phyloP scores from a whole-genome alignment of 495 filamentous ascomycete species.

The Tuber borchii region DNA sequence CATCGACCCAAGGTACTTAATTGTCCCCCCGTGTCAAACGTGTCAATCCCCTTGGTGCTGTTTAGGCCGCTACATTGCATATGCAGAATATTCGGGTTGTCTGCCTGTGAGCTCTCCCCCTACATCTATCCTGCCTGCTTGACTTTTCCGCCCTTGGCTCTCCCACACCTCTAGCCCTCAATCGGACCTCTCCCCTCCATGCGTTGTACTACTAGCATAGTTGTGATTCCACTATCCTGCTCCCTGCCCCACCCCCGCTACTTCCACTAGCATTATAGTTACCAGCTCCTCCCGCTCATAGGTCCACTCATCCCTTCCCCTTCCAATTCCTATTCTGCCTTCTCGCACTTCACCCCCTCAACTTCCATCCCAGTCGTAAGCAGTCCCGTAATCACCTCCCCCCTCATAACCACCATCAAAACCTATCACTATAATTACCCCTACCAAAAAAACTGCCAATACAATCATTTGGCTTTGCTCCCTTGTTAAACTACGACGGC shows the following conservation, averaged over 20 bases:
- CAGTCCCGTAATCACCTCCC: background rate
- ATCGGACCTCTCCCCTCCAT: slow-evolving; percentile 29
- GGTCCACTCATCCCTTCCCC: slow-evolving; percentile 1
- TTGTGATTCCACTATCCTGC: slow-evolving; percentile 36
- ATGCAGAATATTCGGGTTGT: slow-evolving; percentile 4
- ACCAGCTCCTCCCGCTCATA: slow-evolving; percentile 19
- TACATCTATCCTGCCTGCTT: slow-evolving; percentile 15
- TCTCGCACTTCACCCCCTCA: slow-evolving; percentile 9
- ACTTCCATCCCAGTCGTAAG: background rate
- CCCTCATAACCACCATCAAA: slow-evolving; percentile 8
- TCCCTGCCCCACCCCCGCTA: slow-evolving; percentile 30
- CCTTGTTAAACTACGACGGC: slow-evolving; percentile 18
- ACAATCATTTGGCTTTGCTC: slow-evolving; percentile 12
- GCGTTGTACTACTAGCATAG: slow-evolving; percentile 34
- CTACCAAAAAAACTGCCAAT: slow-evolving; percentile 9
- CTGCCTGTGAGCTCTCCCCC: slow-evolving; percentile 6
- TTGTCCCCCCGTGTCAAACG: slow-evolving; percentile 31
- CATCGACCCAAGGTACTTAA: slow-evolving; percentile 35
- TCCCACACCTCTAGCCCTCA: slow-evolving; percentile 13
- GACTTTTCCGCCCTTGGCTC: background rate
- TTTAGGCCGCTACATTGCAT: slow-evolving; percentile 30
- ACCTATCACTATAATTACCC: slow-evolving; percentile 16
- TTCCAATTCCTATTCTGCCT: slow-evolving; percentile 17
- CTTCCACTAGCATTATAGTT: background rate
- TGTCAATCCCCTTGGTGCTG: slow-evolving; percentile 37